These are phyloP conservation scores for Boletellus ananas DNA, from an alignment of 768 basidiomycete genomes.

Conservation along the genomic window DNA sequence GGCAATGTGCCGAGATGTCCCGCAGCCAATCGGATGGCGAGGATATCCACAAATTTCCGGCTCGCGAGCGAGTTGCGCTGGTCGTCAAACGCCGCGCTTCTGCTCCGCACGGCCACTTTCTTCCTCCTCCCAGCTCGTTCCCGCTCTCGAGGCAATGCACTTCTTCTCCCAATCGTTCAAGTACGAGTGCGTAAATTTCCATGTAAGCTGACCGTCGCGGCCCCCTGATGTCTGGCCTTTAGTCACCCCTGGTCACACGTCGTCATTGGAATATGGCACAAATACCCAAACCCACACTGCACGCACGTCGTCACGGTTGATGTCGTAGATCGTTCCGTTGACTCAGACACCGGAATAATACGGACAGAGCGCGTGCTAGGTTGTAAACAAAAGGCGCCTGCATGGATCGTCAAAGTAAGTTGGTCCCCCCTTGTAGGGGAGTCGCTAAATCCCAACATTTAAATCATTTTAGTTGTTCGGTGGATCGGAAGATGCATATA, in stretches of 20 bases:
- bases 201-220: background rate
- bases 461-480: constrained; percentile 64
- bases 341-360: constrained; percentile 82
- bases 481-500: constrained; percentile 91
- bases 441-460: constrained; percentile 1
- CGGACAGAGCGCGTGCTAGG: constrained; percentile 88
- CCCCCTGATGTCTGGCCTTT: constrained; percentile 9
- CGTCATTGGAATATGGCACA: constrained; percentile 90
- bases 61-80: background rate
- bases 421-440: constrained; percentile 2
- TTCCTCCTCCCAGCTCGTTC: constrained; percentile 21
- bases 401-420: constrained; percentile 89
- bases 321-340: constrained; percentile 79
- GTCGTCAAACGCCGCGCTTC: constrained; percentile 15
- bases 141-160: constrained; percentile 53
- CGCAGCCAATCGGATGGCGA: constrained; percentile 29
- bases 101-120: constrained; percentile 19
- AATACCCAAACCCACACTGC: constrained; percentile 94
- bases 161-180: constrained; percentile 82
- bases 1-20: constrained; percentile 14
- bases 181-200: constrained; percentile 62
- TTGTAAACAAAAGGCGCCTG: constrained; percentile 88
- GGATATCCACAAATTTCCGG: constrained; percentile 15
- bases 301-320: constrained; percentile 85
- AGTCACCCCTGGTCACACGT: constrained; percentile 92